A percentile compares a stretch with the other conserved stretches of the same genome.
These are phyloP conservation scores for Melampsora americana DNA, from an alignment of 1,284 basidiomycete genomes.

Conservation along the genomic window DNA sequence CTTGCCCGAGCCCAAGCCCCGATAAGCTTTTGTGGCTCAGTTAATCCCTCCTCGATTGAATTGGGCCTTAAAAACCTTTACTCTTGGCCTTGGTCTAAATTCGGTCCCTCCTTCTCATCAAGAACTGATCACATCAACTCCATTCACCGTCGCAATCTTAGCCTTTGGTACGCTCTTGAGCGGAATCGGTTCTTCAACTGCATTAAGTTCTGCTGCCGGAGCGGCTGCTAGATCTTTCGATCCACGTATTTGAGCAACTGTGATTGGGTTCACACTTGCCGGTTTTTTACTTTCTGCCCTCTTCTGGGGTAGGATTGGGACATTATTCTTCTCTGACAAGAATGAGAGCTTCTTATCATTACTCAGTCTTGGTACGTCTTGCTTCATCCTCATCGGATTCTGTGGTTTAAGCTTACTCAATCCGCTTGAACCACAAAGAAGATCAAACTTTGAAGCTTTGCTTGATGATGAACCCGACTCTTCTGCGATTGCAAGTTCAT, in stretches of 20 bases:
- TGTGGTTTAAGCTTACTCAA: neutral
- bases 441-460: neutral
- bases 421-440: neutral
- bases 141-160: no score
- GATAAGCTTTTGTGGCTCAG: no score
- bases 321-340: neutral
- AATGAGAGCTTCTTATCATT: constrained; percentile 6
- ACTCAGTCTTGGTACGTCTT: constrained; percentile 14
- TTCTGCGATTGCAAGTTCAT: no score
- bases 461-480: neutral
- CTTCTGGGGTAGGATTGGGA: constrained; percentile 28
- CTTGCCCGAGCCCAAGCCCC: no score
- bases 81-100: no score
- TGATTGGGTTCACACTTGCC: constrained; percentile 19
- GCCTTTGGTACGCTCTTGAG: constrained; percentile 10
- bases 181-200: constrained; percentile 31
- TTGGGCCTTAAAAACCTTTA: no score
- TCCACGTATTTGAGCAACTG: constrained; percentile 16
- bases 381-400: constrained; percentile 15
- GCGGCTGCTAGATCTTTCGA: constrained; percentile 22
- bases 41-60: no score
- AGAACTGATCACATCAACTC: no score
- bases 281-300: constrained; percentile 30
- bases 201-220: constrained; percentile 19
- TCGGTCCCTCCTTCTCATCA: no score